Conservation (phyloP, 371 early-diverging fungal genomes). For the Cokeromyces recurvatus region DNA sequence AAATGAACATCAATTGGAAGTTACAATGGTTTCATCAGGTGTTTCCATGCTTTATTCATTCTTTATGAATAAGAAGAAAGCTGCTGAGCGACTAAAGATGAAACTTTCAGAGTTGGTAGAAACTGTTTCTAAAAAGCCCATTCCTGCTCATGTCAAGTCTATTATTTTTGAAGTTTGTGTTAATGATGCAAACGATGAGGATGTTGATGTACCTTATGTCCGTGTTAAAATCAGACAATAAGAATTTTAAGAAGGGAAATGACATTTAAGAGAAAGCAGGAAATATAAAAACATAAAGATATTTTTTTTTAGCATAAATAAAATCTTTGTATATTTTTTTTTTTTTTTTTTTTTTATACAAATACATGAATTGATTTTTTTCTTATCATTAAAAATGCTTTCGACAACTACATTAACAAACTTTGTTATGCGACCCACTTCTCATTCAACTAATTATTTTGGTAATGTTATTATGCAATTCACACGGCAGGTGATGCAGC, state of each 20-base stretch:
- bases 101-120: slow-evolving; percentile 75
- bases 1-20: slow-evolving; percentile 79
- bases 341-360: not conserved
- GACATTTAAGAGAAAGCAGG: too few relatives aligned
- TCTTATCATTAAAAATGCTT: too few relatives aligned
- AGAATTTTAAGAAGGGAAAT: too few relatives aligned
- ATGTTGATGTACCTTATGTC: slow-evolving; percentile 70
- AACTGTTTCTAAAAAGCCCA: slow-evolving; percentile 83
- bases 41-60: slow-evolving; percentile 92
- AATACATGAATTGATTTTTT: too few relatives aligned
- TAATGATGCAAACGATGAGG: slow-evolving; percentile 87
- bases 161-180: slow-evolving; percentile 86
- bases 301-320: not conserved
- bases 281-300: too few relatives aligned
- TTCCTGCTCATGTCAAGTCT: slow-evolving; percentile 80
- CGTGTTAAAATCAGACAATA: slow-evolving; percentile 37
- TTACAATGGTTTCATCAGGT: slow-evolving; percentile 94
- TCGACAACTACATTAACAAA: too few relatives aligned
- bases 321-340: not conserved
- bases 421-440: too few relatives aligned
- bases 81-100: slow-evolving; percentile 73
- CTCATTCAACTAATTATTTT: slow-evolving; percentile 25
- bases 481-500: slow-evolving; percentile 34
- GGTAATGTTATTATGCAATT: slow-evolving; percentile 37
- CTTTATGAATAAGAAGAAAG: slow-evolving; percentile 87